These are phyloP conservation scores for Akanthomyces uredinophilus DNA, from an alignment of 2,329 filamentous ascomycete genomes.

Conservation along the genomic window DNA sequence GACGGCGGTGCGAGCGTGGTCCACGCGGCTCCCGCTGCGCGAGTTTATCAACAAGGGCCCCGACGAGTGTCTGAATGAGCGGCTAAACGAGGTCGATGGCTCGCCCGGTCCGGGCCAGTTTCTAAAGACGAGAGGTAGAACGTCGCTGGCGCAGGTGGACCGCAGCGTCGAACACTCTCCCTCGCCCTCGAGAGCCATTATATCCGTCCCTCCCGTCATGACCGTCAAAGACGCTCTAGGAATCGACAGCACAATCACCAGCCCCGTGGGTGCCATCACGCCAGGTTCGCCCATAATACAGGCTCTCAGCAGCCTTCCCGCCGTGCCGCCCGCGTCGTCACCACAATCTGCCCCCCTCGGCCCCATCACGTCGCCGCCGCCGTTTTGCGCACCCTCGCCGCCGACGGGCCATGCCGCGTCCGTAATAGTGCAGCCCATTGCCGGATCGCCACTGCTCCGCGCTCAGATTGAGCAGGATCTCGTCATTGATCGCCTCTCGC, in stretches of 20 bases:
- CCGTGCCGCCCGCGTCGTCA: not conserved
- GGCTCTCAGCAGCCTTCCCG: conserved; percentile 22
- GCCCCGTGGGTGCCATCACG: conserved; percentile 16
- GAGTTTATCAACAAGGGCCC: conserved; percentile 54
- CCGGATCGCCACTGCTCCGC: conserved; percentile 30
- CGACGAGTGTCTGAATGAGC: conserved; percentile 47
- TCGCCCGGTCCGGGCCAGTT: conserved; percentile 28
- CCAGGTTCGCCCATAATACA: conserved; percentile 29
- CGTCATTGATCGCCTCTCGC: conserved; percentile 33
- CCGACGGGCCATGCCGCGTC: conserved; percentile 25
- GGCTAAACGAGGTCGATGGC: conserved; percentile 38
- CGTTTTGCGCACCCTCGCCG: conserved; percentile 23
- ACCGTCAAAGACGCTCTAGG: conserved; percentile 29
- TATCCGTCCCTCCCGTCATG: conserved; percentile 8
- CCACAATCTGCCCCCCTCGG: conserved; percentile 25
- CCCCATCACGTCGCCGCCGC: conserved; percentile 21
- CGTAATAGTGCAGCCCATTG: conserved; percentile 23
- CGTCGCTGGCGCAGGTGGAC: conserved; percentile 19
- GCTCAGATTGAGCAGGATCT: conserved; percentile 35
- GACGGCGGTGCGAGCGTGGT: conserved; percentile 41
- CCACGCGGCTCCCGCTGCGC: conserved; percentile 44
- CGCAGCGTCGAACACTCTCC: conserved; percentile 1
- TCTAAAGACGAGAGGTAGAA: conserved; percentile 24
- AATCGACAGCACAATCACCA: conserved; percentile 24
- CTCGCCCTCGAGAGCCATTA: not conserved